A percentile compares a stretch with the other conserved stretches of the same genome.
Evolutionary conservation across 306 rosid genomes (phyloP).

Genomic region (Cucurbita moschata): DNA sequence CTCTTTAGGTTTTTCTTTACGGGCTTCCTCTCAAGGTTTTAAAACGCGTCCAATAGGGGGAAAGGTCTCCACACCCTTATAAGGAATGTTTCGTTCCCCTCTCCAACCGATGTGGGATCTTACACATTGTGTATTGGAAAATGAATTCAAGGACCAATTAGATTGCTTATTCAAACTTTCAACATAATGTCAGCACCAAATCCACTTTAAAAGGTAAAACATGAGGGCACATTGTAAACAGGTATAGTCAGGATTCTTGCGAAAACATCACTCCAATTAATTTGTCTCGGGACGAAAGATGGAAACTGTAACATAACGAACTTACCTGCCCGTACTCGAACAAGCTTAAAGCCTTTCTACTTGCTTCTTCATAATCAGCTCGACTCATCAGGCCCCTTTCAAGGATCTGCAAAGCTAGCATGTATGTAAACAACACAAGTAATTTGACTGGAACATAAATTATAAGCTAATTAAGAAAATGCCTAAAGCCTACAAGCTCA

Average conservation of each 20-base stretch:
- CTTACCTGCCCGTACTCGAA: constrained; percentile 88
- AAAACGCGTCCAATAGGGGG: too few species aligned
- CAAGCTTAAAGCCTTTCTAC: constrained; percentile 56
- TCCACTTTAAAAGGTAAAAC: neutral
- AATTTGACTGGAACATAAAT: neutral
- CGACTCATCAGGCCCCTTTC: constrained; percentile 53
- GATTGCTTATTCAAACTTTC: neutral
- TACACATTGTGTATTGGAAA: neutral
- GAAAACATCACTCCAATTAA: neutral
- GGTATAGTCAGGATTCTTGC: neutral
- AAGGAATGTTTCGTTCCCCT: too few species aligned
- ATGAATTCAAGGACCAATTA: neutral
- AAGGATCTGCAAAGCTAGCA: constrained; percentile 43
- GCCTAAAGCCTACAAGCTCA: neutral
- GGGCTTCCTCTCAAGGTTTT: too few species aligned
- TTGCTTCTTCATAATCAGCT: constrained; percentile 74
- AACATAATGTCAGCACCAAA: neutral
- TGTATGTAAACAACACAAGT: neutral
- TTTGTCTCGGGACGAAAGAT: neutral
- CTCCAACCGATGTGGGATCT: too few species aligned
- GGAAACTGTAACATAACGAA: neutral
- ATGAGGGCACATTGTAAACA: neutral
- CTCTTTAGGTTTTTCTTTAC: too few species aligned
- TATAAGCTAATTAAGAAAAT: neutral
- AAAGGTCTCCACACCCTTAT: too few species aligned